Base-by-base conservation (phyloP, 352 stramenopile species). In the Phytophthora multivora region DNA sequence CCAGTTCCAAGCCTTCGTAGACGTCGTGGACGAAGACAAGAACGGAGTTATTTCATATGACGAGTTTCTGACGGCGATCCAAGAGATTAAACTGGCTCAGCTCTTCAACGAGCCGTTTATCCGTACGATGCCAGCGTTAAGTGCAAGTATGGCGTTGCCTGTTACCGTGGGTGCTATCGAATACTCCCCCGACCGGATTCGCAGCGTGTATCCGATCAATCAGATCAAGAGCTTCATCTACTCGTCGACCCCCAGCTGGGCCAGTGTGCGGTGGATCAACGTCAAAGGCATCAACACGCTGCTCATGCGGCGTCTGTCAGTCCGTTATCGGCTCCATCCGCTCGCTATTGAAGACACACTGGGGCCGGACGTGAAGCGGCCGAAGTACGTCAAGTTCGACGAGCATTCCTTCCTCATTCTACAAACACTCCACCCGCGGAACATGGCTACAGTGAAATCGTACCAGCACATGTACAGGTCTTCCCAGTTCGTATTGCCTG, bases 51-150 rank as follows among this genome's bases (percentile, higher is more conserved):
- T 96, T 51, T 90, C 82, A 28, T 92, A 86, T 57, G 73, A 87
- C 7, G 86, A 95, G 50, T 96, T 96, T 62, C 71, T 91, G 59
- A 71, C 75, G 10, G 84, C 86, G 11, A 86, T 96, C 38, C 88
- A 96, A 47, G 86, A 91, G 59, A 91, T 96, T 47, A 96, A 95
- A 67, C 67, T 95, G 23, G 86, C 84, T 18, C 84, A 95, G 48
- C 77, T 96, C 26, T 93, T 96, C 54, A 85, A 77, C 23, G 69
- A 80, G 5, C 57, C 71, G 10, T 88, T 89, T 53, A 21, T 90
- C 3, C 65, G 43, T 1, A 77, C 89, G 0, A 65, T 69, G 59
- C 68, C 69, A 10, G 18, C 51, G 21, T 42, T 69, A 7, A 38
- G 25, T 6, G 28, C 47, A 3, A 65, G 51, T 15, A 6, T 56